A percentile compares a stretch with the other conserved stretches of the same genome.
Evolutionary conservation across 2,329 filamentous ascomycete genomes (phyloP).

Genomic region (Cordyceps cateniannulata): DNA sequence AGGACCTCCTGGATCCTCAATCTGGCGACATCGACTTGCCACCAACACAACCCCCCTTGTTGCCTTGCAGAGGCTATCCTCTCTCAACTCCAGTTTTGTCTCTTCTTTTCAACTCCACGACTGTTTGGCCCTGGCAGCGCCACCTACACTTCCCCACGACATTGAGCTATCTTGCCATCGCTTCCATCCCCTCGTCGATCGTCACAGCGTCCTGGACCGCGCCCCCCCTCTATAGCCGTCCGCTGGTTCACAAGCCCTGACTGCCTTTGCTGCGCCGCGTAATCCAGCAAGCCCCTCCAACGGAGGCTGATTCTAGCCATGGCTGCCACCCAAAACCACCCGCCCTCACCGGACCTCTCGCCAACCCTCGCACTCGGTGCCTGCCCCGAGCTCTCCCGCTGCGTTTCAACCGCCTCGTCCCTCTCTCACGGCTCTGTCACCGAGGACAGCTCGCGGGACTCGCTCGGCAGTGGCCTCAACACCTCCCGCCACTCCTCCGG

Average conservation of each 20-base stretch:
- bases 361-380: conserved; percentile 58
- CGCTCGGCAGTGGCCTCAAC: conserved; percentile 48
- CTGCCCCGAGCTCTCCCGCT: conserved; percentile 53
- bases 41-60: not conserved
- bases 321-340: conserved; percentile 31
- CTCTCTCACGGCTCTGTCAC: conserved; percentile 50
- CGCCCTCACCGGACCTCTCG: conserved; percentile 57
- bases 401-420: conserved; percentile 56
- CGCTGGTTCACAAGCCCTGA: not conserved
- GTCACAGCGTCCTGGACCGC: not conserved
- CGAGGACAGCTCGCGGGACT: conserved; percentile 44
- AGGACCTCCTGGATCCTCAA: conserved; percentile 7
- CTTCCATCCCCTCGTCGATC: not conserved
- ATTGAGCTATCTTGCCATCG: not conserved
- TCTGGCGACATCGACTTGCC: conserved; percentile 4
- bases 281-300: not conserved
- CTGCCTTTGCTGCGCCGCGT: not conserved
- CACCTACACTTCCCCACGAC: not conserved
- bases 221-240: not conserved
- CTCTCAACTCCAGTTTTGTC: not conserved
- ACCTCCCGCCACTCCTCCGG: conserved; percentile 57
- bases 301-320: conserved; percentile 19
- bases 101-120: not conserved
- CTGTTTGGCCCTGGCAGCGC: not conserved
- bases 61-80: not conserved